phyloP scores from a whole-genome alignment of 768 basidiomycete species.

The Vishniacozyma victoriae region DNA sequence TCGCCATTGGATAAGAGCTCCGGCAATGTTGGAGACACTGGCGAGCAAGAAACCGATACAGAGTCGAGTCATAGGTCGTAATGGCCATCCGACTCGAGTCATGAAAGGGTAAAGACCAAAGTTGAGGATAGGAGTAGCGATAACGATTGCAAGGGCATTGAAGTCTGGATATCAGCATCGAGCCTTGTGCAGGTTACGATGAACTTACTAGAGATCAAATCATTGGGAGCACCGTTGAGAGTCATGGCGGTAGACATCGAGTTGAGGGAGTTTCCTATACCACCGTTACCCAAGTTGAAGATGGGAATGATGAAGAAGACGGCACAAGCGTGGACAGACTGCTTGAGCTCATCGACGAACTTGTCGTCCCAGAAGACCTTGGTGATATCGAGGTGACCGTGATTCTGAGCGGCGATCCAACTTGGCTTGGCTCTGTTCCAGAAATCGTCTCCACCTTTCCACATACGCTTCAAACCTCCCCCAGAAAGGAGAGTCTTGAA shows the following conservation, averaged over 20 bases:
- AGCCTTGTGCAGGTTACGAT: too few relatives aligned
- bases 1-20: conserved; percentile 44
- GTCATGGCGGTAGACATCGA: conserved; percentile 41
- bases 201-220: too few relatives aligned
- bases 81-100: conserved; percentile 26
- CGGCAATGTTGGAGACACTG: conserved; percentile 28
- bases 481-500: conserved; percentile 16
- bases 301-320: conserved; percentile 45
- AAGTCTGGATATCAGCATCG: too few relatives aligned
- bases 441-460: conserved; percentile 31
- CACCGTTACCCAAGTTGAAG: conserved; percentile 42
- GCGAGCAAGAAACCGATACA: conserved; percentile 32
- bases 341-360: conserved; percentile 45
- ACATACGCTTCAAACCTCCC: conserved; percentile 30
- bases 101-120: conserved; percentile 38
- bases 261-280: conserved; percentile 37
- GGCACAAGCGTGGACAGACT: conserved; percentile 38
- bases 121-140: conserved; percentile 40
- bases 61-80: conserved; percentile 40
- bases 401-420: conserved; percentile 21
- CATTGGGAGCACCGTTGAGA: conserved; percentile 42
- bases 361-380: conserved; percentile 44
- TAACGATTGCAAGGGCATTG: conserved; percentile 43
- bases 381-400: conserved; percentile 24
- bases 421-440: conserved; percentile 45